Evolutionary conservation across 2,329 filamentous ascomycete species (phyloP).

Genomic region (Metarhizium brunneum): DNA sequence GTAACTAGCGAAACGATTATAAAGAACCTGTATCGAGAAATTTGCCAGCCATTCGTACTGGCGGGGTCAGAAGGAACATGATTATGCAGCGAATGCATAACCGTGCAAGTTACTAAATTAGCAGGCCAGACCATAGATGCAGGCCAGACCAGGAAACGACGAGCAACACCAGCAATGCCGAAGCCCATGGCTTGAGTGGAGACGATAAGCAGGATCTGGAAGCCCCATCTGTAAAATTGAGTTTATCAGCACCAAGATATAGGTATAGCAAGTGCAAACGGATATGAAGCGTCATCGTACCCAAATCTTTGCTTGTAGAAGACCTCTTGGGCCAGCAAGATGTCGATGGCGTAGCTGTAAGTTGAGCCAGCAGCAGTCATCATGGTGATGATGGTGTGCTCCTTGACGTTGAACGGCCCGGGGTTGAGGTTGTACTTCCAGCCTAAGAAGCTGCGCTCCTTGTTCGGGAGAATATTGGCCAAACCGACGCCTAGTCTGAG

Average conservation of each 20-base stretch:
- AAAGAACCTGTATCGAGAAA: slow-evolving; percentile 48
- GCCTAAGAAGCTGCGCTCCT: slow-evolving; percentile 18
- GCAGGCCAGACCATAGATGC: slow-evolving; percentile 56
- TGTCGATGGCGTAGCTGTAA: slow-evolving; percentile 26
- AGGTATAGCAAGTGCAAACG: background rate
- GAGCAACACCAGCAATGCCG: slow-evolving; percentile 47
- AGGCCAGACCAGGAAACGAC: slow-evolving; percentile 48
- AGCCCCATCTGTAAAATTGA: slow-evolving; percentile 29
- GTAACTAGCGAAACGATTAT: slow-evolving; percentile 36
- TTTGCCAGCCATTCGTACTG: slow-evolving; percentile 14
- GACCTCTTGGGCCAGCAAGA: slow-evolving; percentile 27
- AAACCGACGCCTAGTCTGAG: slow-evolving; percentile 15
- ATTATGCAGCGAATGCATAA: slow-evolving; percentile 56
- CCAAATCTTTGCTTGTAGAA: slow-evolving; percentile 41
- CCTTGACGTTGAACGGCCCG: slow-evolving; percentile 33
- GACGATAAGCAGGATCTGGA: slow-evolving; percentile 47
- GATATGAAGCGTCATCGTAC: background rate
- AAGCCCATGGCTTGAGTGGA: slow-evolving; percentile 54
- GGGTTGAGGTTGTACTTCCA: slow-evolving; percentile 23
- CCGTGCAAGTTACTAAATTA: slow-evolving; percentile 46
- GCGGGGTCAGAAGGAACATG: slow-evolving; percentile 22
- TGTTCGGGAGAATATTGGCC: slow-evolving; percentile 18
- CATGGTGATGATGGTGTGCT: slow-evolving; percentile 36
- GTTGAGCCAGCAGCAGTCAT: slow-evolving; percentile 25
- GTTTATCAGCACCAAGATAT: background rate